Percentiles rank a stretch among this genome's conserved stretches.
These are phyloP conservation scores for Tetrahymena elliotti DNA, from an alignment of 73 alveolate genomes.

Conservation along the genomic window DNA sequence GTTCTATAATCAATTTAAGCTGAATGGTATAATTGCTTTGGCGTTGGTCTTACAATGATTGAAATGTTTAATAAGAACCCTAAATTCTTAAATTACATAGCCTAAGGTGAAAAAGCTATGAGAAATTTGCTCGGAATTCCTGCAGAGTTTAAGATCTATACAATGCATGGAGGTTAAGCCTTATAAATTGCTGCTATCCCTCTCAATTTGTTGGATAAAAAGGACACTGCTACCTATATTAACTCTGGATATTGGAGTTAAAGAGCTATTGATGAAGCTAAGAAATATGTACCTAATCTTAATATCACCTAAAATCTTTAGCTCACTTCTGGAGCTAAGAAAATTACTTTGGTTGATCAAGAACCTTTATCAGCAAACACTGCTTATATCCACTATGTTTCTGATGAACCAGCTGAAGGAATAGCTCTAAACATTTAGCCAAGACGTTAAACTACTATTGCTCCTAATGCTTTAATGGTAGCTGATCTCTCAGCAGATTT, in stretches of 20 bases:
- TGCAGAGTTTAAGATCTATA: background rate
- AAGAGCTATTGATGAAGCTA: slow-evolving; percentile 54
- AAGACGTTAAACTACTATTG: slow-evolving; percentile 39
- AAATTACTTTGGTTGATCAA: background rate
- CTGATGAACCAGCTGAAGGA: slow-evolving; percentile 74
- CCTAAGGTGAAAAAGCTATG: background rate
- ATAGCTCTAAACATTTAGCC: slow-evolving; percentile 51
- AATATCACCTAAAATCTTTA: slow-evolving; percentile 11
- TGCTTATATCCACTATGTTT: slow-evolving; percentile 67
- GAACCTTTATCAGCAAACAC: slow-evolving; percentile 14
- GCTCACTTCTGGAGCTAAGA: background rate
- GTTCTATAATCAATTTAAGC: background rate
- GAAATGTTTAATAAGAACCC: background rate
- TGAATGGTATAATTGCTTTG: background rate
- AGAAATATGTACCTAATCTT: slow-evolving; percentile 31
- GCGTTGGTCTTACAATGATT: background rate
- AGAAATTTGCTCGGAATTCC: background rate
- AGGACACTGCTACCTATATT: slow-evolving; percentile 45
- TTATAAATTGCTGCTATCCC: slow-evolving; percentile 59
- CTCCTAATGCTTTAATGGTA: slow-evolving; percentile 42
- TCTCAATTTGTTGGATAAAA: slow-evolving; percentile 49
- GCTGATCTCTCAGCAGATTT: slow-evolving; percentile 68
- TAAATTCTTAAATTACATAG: background rate
- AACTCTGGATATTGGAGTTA: slow-evolving; percentile 65
- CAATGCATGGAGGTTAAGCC: slow-evolving; percentile 54